Evolutionary conservation across 2,329 filamentous ascomycete genomes (phyloP).

Genomic region (Aspergillus luchuensis): DNA sequence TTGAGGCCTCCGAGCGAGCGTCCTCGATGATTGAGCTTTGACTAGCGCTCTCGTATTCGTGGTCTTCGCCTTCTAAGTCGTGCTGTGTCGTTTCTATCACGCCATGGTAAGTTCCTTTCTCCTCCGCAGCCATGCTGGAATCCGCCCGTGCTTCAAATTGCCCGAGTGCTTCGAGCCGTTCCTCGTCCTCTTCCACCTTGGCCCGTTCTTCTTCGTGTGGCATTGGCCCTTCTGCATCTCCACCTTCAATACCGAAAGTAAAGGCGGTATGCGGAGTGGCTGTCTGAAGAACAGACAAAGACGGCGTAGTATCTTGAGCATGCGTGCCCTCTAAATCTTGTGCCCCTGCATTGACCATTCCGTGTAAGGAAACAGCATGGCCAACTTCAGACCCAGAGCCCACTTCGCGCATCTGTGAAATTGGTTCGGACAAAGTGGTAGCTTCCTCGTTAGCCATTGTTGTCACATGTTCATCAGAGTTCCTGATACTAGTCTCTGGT

Average conservation of each 20-base stretch:
- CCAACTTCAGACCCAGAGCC: neutral
- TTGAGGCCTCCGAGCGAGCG: neutral
- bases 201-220: slow-evolving; percentile 10
- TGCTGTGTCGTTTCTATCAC: neutral
- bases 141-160: neutral
- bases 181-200: neutral
- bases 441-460: neutral
- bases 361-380: neutral
- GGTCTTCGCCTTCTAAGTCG: slow-evolving; percentile 16
- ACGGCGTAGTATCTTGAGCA: neutral
- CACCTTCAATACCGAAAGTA: neutral
- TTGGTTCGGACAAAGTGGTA: neutral
- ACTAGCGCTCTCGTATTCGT: neutral
- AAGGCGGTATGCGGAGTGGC: neutral
- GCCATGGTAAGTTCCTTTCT: neutral
- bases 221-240: neutral
- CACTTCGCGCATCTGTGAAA: neutral
- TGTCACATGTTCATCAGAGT: neutral
- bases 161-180: neutral
- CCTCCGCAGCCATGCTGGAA: neutral
- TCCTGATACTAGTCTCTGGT: neutral
- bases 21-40: neutral
- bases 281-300: neutral
- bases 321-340: neutral
- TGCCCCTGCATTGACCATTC: neutral